Conservation (phyloP, 1,284 basidiomycete species). For the Irpex lacteus region DNA sequence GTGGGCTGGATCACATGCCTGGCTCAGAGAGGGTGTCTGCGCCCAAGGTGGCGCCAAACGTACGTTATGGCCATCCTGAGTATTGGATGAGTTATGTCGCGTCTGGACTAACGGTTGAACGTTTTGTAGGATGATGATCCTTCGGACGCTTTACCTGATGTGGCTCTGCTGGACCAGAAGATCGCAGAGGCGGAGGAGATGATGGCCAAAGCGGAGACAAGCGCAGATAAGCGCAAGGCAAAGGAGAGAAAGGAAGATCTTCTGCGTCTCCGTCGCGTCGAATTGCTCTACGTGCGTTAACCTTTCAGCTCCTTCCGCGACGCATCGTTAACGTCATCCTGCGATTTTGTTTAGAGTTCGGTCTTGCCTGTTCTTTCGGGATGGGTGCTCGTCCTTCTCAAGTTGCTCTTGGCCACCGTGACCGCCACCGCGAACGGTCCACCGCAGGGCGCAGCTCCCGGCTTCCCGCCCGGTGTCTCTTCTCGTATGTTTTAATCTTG, state of each 20-base stretch:
- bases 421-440: constrained; percentile 67
- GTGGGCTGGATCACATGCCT: constrained; percentile 81
- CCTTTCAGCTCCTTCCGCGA: background rate
- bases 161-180: constrained; percentile 68
- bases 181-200: constrained; percentile 65
- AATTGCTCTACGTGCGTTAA: constrained; percentile 88
- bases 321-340: background rate
- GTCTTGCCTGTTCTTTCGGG: constrained; percentile 81
- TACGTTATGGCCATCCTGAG: constrained; percentile 23
- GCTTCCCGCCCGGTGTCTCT: constrained; percentile 66
- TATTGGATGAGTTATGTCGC: background rate
- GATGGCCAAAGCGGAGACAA: constrained; percentile 51
- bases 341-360: constrained; percentile 47
- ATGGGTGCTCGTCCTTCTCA: constrained; percentile 88
- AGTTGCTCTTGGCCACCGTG: constrained; percentile 85
- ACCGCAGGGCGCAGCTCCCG: constrained; percentile 59
- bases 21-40: constrained; percentile 48
- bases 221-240: constrained; percentile 57
- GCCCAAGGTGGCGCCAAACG: constrained; percentile 33
- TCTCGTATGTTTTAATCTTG: constrained; percentile 49
- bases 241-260: constrained; percentile 75
- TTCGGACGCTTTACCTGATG: constrained; percentile 61
- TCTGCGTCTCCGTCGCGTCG: constrained; percentile 82
- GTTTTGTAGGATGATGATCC: constrained; percentile 51
- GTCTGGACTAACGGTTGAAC: constrained; percentile 6